Percentiles rank a stretch among this genome's conserved stretches.
phyloP scores from a whole-genome alignment of 148 eudicot species.

The Rhododendron ferrugineum region DNA sequence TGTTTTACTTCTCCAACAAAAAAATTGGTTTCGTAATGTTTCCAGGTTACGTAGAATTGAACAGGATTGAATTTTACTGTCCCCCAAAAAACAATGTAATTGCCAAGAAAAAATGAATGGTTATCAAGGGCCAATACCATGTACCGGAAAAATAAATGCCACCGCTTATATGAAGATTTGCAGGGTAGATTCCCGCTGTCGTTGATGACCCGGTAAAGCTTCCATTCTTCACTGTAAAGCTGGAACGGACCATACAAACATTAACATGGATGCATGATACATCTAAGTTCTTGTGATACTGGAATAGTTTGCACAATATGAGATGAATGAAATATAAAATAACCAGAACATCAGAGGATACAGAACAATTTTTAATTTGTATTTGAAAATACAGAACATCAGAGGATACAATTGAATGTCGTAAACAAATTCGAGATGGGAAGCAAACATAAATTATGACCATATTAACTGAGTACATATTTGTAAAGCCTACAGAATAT shows the following conservation, averaged over 20 bases:
- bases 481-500: not conserved
- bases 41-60: too few relatives aligned
- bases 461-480: not conserved
- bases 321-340: not conserved
- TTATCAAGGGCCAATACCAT: conserved; percentile 2
- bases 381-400: not conserved
- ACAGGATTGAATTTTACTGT: too few relatives aligned
- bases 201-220: conserved; percentile 11
- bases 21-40: too few relatives aligned
- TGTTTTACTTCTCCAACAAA: too few relatives aligned
- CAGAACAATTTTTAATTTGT: not conserved
- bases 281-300: not conserved
- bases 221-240: conserved; percentile 17
- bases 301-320: not conserved
- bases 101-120: conserved; percentile 13
- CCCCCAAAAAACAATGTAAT: not conserved
- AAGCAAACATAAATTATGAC: not conserved
- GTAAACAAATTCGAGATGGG: not conserved
- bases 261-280: not conserved
- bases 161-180: conserved; percentile 14
- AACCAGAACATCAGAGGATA: not conserved
- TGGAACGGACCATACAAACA: not conserved
- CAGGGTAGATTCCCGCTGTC: conserved; percentile 3
- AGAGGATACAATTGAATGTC: not conserved
- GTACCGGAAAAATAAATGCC: not conserved